Base-by-base conservation (phyloP, 208 protist species). In the Plasmodiophora brassicae region DNA sequence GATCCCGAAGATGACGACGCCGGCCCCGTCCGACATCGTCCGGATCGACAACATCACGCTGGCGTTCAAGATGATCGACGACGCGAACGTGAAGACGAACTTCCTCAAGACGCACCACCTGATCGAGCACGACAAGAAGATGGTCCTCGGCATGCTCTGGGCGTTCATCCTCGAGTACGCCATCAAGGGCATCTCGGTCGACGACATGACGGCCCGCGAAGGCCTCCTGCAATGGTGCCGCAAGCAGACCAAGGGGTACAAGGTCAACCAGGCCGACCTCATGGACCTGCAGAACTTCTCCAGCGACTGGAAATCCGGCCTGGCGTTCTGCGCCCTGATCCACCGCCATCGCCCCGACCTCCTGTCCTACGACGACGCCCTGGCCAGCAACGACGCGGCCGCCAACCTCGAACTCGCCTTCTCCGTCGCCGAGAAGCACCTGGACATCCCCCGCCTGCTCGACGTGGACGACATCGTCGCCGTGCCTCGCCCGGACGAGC, bases 181-280 rank as follows among this genome's bases (percentile, higher is more conserved):
- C 22, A 86, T 86, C 35, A 54, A 86, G 71, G 84, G 71, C 0
- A 86, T 86, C 35, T 86, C 84, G 32, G 84, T 86, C 8, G 84
- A 86, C 60, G 84, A 86, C 60, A 41, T 36, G 1, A 86, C 84
- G 71, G 84, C 39, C 25, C 0, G 35, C 45, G 20, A 86, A 1
- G 44, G 53, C 1, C 84, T 86, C 45, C 44, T 86, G 0, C 28
- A 86, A 0, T 86, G 84, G 84, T 45, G 39, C 0, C 20, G 71
- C 25, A 39, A 50, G 25, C 32, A 0, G 0, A 86, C 84, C 71
- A 22, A 20, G 44, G 84, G 44, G 1, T 46, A 86, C 43, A n/a
- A n/a, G n/a, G n/a, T n/a, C n/a, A n/a, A n/a, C n/a, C n/a, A n/a
- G n/a, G n/a, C n/a, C n/a, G 44, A 86, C 14, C 32, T 14, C 25